Conservation (phyloP, 768 basidiomycete species). For the Rossbeevera mucosa region DNA sequence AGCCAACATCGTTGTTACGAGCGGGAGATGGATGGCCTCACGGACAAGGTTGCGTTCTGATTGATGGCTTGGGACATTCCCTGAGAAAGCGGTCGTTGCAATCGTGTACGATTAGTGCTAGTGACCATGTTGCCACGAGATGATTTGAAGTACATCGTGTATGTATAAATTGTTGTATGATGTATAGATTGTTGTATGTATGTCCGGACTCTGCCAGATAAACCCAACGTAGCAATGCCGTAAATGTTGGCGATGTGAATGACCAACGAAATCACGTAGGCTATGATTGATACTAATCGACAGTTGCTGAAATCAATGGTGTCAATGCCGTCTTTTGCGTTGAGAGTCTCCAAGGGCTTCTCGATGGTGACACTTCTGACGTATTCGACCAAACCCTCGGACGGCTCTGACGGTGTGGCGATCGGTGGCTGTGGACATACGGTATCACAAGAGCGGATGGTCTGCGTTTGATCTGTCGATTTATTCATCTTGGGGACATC, state of each 20-base stretch:
- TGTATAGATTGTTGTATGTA: too few species aligned
- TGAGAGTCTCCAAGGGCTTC: neutral
- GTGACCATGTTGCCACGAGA: neutral
- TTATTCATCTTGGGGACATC: neutral
- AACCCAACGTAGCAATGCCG: constrained; percentile 44
- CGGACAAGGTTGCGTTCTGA: constrained; percentile 46
- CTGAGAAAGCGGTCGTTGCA: neutral
- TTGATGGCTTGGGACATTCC: neutral
- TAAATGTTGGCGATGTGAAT: constrained; percentile 50
- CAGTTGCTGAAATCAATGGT: constrained; percentile 41
- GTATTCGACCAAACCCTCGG: neutral
- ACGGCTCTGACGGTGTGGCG: neutral
- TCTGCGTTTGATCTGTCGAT: neutral
- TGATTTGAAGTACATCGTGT: neutral
- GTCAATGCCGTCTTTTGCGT: constrained; percentile 8
- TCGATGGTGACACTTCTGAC: neutral
- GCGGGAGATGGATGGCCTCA: constrained; percentile 57
- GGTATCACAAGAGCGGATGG: constrained; percentile 10
- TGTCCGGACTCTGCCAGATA: neutral
- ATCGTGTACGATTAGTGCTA: constrained; percentile 11
- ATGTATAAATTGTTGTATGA: neutral
- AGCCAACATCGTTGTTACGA: constrained; percentile 65
- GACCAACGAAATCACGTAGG: constrained; percentile 46
- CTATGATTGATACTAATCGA: constrained; percentile 33
- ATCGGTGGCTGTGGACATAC: neutral